These are phyloP conservation scores for Xylariales sp. DNA, from an alignment of 2,329 filamentous ascomycete genomes.

Conservation along the genomic window DNA sequence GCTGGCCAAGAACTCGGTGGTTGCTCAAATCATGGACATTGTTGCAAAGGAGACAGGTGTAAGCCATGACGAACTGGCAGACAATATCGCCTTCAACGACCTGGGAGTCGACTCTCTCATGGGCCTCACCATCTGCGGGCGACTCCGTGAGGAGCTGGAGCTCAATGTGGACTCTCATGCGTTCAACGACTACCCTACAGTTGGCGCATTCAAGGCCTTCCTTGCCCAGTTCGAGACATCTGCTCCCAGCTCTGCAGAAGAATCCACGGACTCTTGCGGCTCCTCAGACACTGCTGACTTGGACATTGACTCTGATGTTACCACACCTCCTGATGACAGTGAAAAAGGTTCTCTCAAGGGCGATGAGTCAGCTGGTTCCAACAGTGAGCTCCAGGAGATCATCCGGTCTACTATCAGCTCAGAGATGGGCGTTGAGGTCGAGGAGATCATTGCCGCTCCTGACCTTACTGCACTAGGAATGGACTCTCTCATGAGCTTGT, in stretches of 20 bases:
- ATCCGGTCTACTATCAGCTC: constrained; percentile 65
- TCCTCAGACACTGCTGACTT: constrained; percentile 38
- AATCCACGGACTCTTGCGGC: constrained; percentile 28
- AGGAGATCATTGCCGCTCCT: constrained; percentile 52
- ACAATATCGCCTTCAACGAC: constrained; percentile 52
- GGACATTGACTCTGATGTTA: constrained; percentile 45
- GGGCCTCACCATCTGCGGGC: constrained; percentile 51
- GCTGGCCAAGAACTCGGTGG: constrained; percentile 38
- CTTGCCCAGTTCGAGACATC: constrained; percentile 29
- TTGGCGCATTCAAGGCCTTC: constrained; percentile 48
- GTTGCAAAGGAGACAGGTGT: constrained; percentile 54
- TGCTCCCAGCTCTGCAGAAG: constrained; percentile 22
- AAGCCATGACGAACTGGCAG: constrained; percentile 47
- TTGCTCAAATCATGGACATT: constrained; percentile 44
- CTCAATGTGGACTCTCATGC: constrained; percentile 48
- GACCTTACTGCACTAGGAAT: constrained; percentile 54
- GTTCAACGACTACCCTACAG: constrained; percentile 50
- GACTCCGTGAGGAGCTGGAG: constrained; percentile 54
- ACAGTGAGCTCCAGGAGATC: constrained; percentile 42
- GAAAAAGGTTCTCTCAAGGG: constrained; percentile 45
- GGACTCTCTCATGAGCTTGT: constrained; percentile 55
- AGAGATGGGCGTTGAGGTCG: constrained; percentile 67
- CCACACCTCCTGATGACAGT: constrained; percentile 49
- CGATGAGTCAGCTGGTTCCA: constrained; percentile 26
- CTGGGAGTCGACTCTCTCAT: constrained; percentile 60